Conservation (phyloP, 495 filamentous ascomycete genomes). For the Polyplosphaeria fusca region DNA sequence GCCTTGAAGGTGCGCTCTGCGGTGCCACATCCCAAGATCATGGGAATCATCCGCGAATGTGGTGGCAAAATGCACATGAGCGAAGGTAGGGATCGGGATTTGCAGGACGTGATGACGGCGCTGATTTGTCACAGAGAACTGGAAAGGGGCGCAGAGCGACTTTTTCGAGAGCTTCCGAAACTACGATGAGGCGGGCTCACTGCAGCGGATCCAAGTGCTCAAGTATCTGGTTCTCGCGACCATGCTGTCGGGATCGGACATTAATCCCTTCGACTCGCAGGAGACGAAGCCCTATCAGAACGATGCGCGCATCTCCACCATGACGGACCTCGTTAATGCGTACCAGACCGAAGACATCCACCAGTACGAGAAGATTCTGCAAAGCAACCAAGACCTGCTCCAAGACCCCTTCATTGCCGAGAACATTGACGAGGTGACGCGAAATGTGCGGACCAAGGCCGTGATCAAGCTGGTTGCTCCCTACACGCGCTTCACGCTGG, state of each 20-base stretch:
- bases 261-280: slow-evolving; percentile 98
- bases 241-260: slow-evolving; percentile 99
- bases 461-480: slow-evolving; percentile 90
- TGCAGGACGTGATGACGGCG: neutral
- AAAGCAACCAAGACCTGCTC: slow-evolving; percentile 84
- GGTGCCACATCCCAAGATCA: slow-evolving; percentile 96
- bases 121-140: slow-evolving; percentile 65
- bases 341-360: slow-evolving; percentile 96
- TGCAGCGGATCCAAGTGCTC: slow-evolving; percentile 94
- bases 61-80: slow-evolving; percentile 99
- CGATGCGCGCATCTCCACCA: slow-evolving; percentile 88
- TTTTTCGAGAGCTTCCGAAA: slow-evolving; percentile 99
- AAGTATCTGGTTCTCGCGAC: slow-evolving; percentile 95
- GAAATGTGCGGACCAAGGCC: slow-evolving; percentile 95
- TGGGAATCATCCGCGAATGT: slow-evolving; percentile 98
- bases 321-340: slow-evolving; percentile 95
- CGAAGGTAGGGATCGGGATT: slow-evolving; percentile 52
- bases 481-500: slow-evolving; percentile 85
- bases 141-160: slow-evolving; percentile 93
- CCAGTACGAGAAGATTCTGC: slow-evolving; percentile 79
- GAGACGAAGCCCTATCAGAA: slow-evolving; percentile 99
- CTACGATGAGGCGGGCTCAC: slow-evolving; percentile 95
- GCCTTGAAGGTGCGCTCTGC: slow-evolving; percentile 89
- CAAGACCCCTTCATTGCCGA: slow-evolving; percentile 95
- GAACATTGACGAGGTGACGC: slow-evolving; percentile 98